Base-by-base conservation (phyloP, 805 yeast genomes). In the Grigorovia humatica region DNA sequence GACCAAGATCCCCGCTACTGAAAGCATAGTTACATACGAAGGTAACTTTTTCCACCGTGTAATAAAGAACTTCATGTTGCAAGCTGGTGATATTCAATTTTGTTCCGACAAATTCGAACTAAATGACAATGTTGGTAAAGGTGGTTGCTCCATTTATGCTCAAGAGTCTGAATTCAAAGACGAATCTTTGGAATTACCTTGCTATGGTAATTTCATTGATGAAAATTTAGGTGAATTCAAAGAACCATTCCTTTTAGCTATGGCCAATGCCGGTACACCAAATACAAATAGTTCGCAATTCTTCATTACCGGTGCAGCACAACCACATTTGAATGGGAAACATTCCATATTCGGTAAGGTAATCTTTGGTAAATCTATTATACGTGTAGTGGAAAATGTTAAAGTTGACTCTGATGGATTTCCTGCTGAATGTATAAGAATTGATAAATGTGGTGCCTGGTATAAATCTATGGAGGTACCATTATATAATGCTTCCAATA, bases 321-420 rank as follows among this genome's bases (percentile, higher is more conserved):
- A 82, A 9, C 83, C 88, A 1, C 96, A 88, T 66, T 69, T 89
- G 52, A 79, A 76, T 44, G 87, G 88, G 0, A 84, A 83, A 58
- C 90, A 87, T 61, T 73, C 90, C 0, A 81, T 87, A 1, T 84
- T 89, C 67, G 96, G 96, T 1, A 71, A 70, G 52, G 89, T 88
- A 11, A 59, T 72, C 8, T 74, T 72, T 58, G 95, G 88, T 17
- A 84, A 82, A 63, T 81, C 83, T 2, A 83, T 85, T 0, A 74
- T 85, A 0, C 72, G 90, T 59, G 81, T 80, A 29, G 69, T 84
- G 19, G 95, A 85, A 63, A 70, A 73, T 46, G 72, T 75, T 2
- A 57, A 67, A 7, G 73, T 75, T 1, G 72, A 75, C 38, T 69
- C 75, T 20, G 74, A 76, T 29, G 80, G 77, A 7, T 59, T 65